Evolutionary conservation across 2,329 filamentous ascomycete species (phyloP).

Genomic region (Diaporthe eres): DNA sequence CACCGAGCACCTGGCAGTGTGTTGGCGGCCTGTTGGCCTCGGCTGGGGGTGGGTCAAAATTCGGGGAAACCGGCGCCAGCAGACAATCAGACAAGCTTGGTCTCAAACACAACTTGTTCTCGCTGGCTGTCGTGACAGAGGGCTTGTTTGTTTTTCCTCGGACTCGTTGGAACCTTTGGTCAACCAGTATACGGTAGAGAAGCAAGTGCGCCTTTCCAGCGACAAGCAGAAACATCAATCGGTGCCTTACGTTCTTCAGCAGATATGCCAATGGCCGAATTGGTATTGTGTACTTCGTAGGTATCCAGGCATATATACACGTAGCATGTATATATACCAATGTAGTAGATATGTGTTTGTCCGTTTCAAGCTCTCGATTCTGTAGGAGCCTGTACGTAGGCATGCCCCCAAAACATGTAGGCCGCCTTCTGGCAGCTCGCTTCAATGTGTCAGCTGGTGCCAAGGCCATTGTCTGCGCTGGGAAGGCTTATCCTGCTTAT

Average conservation of each 20-base stretch:
- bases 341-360: not conserved
- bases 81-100: not conserved
- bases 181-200: not conserved
- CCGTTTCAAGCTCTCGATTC: not conserved
- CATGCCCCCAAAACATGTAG: not conserved
- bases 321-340: no score
- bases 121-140: not conserved
- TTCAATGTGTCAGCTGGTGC: not conserved
- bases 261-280: not conserved
- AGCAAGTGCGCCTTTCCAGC: not conserved
- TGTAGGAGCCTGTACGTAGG: not conserved
- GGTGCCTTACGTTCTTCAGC: not conserved
- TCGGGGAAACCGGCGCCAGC: conserved; percentile 30
- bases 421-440: not conserved
- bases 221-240: not conserved
- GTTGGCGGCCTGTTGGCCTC: conserved; percentile 4
- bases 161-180: no score
- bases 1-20: not conserved
- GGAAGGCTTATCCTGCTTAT: conserved; percentile 4
- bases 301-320: not conserved
- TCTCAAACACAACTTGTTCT: not conserved
- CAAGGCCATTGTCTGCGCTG: not conserved
- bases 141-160: not conserved
- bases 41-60: conserved; percentile 19
- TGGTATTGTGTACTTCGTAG: not conserved